Percentiles rank a stretch among this genome's conserved stretches.
phyloP scores from a whole-genome alignment of 148 eudicot species.

The Simmondsia chinensis region DNA sequence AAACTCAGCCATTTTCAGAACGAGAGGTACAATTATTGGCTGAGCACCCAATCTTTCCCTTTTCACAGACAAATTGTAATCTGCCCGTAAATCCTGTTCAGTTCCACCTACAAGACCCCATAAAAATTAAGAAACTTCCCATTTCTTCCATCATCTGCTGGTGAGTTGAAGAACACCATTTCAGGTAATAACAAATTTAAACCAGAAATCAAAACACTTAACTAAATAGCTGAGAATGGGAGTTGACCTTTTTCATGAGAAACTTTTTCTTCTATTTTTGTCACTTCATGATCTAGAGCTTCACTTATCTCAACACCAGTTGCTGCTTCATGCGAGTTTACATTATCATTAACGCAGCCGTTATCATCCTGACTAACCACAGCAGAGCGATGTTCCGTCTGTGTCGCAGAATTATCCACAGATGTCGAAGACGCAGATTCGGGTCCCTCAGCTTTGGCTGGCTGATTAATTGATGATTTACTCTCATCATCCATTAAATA shows the following conservation, averaged over 20 bases:
- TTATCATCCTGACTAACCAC: slow-evolving; percentile 17
- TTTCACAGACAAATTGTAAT: slow-evolving; percentile 23
- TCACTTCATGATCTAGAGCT: slow-evolving; percentile 27
- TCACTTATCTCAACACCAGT: slow-evolving; percentile 25
- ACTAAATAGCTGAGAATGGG: neutral
- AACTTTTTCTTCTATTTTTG: slow-evolving; percentile 23
- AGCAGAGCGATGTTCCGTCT: slow-evolving; percentile 16
- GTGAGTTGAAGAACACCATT: no score
- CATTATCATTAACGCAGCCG: slow-evolving; percentile 17
- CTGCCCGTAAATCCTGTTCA: slow-evolving; percentile 31
- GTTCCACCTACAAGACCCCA: slow-evolving; percentile 38
- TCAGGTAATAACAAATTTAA: no score
- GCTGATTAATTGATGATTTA: slow-evolving; percentile 34
- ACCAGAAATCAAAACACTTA: no score
- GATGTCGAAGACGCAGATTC: slow-evolving; percentile 18
- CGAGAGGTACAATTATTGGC: slow-evolving; percentile 88
- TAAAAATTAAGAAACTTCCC: slow-evolving; percentile 9
- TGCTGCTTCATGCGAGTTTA: slow-evolving; percentile 15
- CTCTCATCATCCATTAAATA: slow-evolving; percentile 94
- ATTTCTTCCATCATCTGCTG: neutral
- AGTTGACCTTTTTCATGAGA: slow-evolving; percentile 37
- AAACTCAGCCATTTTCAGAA: slow-evolving; percentile 92
- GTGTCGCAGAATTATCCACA: slow-evolving; percentile 20
- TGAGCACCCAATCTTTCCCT: slow-evolving; percentile 69
- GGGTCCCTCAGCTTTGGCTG: slow-evolving; percentile 36